Base-by-base conservation (phyloP, 768 basidiomycete genomes). In the Coprinellus micaceus region DNA sequence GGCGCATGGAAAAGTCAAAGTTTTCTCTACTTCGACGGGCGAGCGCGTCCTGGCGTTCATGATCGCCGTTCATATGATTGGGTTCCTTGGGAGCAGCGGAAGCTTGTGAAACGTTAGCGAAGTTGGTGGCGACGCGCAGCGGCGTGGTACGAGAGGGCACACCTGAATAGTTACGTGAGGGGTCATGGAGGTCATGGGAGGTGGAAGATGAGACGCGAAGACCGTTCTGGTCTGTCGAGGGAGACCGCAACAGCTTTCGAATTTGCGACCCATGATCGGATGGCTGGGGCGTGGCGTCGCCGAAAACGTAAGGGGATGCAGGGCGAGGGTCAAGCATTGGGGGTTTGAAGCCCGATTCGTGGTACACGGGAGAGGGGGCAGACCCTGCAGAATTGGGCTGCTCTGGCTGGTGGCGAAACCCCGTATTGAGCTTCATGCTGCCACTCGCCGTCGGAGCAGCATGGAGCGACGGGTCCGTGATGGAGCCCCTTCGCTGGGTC, bases 401-500 rank as follows among this genome's bases (percentile, higher is more conserved):
- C 62, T 59, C 60, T 49, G 54, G 37, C 9, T 11, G 29, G 36
- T 57, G 56, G 10, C 60, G 54, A 46, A 52, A 47, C 4, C 33
- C 41, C 13, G 52, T 22, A 64, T 63, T 65, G 29, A 63, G 59
- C 56, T 72, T 73, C 43, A 64, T 47, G 51, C 11, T 51, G 13
- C 53, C 57, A 57, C 56, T 37, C 46, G 47, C 43, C 0, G 71
- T 67, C 3, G 77, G 70, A 25, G 82, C 75, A 57, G 85, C 84
- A 71, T 89, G 88, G 49, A 91, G 77, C 40, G 86, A 85, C 2
- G 89, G 89, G 75, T 92, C 91, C 7, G 89, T 89, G 66, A 90
- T 86, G 1, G 91, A 91, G 57, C 88, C 88, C 56, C 89, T n/a
- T n/a, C 89, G 82, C 66, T 91, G 90, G 53, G 81, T 89, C 68